Base-by-base conservation (phyloP, 2,329 filamentous ascomycete species). In the Allantophomopsis cytisporea region DNA sequence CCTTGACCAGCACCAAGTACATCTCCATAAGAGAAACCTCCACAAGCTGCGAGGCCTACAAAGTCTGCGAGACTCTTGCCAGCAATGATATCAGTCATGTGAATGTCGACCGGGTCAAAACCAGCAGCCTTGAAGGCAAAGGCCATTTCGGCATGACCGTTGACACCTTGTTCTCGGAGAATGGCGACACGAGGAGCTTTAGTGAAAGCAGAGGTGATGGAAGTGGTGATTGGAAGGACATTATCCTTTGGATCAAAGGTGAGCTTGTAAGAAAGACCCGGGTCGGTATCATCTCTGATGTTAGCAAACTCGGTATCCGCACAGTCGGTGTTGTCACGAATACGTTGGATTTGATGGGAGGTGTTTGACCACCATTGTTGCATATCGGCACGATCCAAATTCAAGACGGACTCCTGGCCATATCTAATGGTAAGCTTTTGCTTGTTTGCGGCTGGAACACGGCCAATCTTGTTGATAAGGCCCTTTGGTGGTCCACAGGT, bases 101-200 rank as follows among this genome's bases (percentile, higher is more conserved):
- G 89, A 1, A 96, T 81, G 54, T 98, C 89, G 36, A 96, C 75
- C 12, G 88, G 77, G 37, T 87, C 80, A 64, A 96, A 96, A 31
- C 89, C 89, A 34, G 91, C 89, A 30, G 79, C 78, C 47, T 82
- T 79, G 70, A 96, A 96, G 37, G 88, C 87, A 54, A 94, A 96
- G 1, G 91, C 91, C 85, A 98, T 94, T 60, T 98, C 91, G n/a
- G 86, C 80, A 52, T 95, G 77, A 33, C 88, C 85, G 62, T 98
- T 96, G 49, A 94, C 85, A 57, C 91, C 91, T 59, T 95, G 87
- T 60, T 96, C 91, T 54, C 91, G 75, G 16, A 98, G 76, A 50
- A 98, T 94, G 34, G 91, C 91, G 17, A 98, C 88, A 23, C 79
- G 76, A 2, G 83, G 83, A 60, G 57, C 51, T 50, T 65, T 71